phyloP scores from a whole-genome alignment of 192 early-diverging fungal species.

The Backusella macrospora region DNA sequence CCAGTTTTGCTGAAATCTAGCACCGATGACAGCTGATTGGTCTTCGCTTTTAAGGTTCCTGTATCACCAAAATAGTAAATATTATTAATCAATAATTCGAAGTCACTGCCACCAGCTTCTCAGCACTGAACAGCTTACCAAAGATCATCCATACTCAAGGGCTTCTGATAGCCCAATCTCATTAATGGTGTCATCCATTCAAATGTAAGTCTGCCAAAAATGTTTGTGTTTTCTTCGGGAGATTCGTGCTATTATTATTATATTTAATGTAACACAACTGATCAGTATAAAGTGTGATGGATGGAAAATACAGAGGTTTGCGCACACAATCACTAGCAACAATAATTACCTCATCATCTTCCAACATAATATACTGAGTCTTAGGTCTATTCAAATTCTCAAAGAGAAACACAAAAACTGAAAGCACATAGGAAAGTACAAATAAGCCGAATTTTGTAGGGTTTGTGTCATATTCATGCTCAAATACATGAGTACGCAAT shows the following conservation, averaged over 20 bases:
- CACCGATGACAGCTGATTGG: constrained; percentile 59
- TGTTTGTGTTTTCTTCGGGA: constrained; percentile 81
- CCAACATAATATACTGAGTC: constrained; percentile 35
- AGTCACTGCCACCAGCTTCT: background rate
- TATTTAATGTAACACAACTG: background rate
- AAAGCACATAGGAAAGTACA: constrained; percentile 36
- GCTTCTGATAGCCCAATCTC: constrained; percentile 76
- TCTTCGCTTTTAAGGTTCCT: constrained; percentile 63
- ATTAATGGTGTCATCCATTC: constrained; percentile 91
- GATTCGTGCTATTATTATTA: constrained; percentile 39
- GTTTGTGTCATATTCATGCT: background rate
- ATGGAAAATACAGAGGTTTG: background rate
- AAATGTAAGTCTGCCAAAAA: constrained; percentile 87
- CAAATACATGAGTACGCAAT: constrained; percentile 42
- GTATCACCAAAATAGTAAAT: background rate
- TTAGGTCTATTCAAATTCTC: constrained; percentile 48
- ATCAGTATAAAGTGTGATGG: background rate
- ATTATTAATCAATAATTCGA: constrained; percentile 7
- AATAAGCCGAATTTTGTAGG: constrained; percentile 32
- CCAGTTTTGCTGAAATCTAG: constrained; percentile 71
- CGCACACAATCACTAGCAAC: background rate
- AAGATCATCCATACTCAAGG: constrained; percentile 74
- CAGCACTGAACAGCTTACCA: constrained; percentile 38
- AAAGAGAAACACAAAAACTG: constrained; percentile 43
- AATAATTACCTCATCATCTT: constrained; percentile 37